A percentile compares a stretch with the other conserved stretches of the same genome.
These are phyloP conservation scores for Saccharomycopsis microspora DNA, from an alignment of 805 yeast genomes.

Conservation along the genomic window DNA sequence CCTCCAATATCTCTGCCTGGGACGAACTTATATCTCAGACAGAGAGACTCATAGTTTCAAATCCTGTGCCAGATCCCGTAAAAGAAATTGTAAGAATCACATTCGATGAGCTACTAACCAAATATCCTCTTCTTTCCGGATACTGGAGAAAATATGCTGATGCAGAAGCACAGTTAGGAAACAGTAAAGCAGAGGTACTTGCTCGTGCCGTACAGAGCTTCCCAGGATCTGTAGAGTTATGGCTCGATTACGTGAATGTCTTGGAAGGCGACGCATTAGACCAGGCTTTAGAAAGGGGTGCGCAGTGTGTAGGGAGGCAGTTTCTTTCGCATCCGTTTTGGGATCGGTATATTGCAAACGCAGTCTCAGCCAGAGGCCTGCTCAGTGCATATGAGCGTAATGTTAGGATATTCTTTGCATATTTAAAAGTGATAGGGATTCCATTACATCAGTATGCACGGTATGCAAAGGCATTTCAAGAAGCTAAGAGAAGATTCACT, in stretches of 20 bases:
- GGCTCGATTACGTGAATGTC: slow-evolving; percentile 48
- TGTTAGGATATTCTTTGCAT: slow-evolving; percentile 28
- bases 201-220: slow-evolving; percentile 31
- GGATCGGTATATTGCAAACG: slow-evolving; percentile 55
- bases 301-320: slow-evolving; percentile 47
- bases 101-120: slow-evolving; percentile 31
- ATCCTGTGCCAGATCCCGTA: slow-evolving; percentile 8
- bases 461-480: slow-evolving; percentile 39
- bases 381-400: slow-evolving; percentile 22
- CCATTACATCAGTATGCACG: slow-evolving; percentile 85
- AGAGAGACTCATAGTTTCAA: slow-evolving; percentile 1
- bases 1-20: slow-evolving; percentile 9
- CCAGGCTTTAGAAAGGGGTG: slow-evolving; percentile 36
- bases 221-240: slow-evolving; percentile 52
- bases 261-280: slow-evolving; percentile 19
- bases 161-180: slow-evolving; percentile 44
- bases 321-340: slow-evolving; percentile 73
- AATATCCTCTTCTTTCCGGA: slow-evolving; percentile 47
- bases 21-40: slow-evolving; percentile 9
- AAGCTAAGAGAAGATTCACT: slow-evolving; percentile 13
- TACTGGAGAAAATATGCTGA: slow-evolving; percentile 57
- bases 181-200: slow-evolving; percentile 38
- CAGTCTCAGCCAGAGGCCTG: slow-evolving; percentile 17
- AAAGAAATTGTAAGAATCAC: slow-evolving; percentile 20
- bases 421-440: slow-evolving; percentile 35